Evolutionary conservation across 148 eudicot genomes (phyloP), one percentile per base, ranked within the genome.

Genomic region (Hydrangea macrophylla): DNA sequence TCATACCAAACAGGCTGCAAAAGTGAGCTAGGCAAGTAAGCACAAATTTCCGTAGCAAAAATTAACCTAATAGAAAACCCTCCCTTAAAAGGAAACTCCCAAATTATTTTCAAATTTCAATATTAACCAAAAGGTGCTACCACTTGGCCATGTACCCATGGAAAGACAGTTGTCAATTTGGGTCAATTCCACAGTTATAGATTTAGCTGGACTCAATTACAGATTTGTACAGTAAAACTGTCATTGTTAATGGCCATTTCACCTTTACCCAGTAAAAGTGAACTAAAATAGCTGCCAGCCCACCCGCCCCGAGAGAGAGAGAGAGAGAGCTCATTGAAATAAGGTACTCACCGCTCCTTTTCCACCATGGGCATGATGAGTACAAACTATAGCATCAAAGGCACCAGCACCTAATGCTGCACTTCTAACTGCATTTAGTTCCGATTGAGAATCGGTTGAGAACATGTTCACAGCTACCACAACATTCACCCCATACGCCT

Each of bases 351-450:
- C 99, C 84, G 99, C 97, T 84, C 99, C 99, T 84, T 89, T 95
- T 71, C 99, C 99, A 60, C 97, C 99, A 74, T 95, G 96, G 48
- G 99, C 97, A 70, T 95, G 99, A 80, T 95, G 97, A 64, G 84
- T 85, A 77, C 99, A 95, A 65, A 95, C 83, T 12, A 95, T 97
- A 26, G 99, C 96, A 80, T 95, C 99, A 80, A 91, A 95, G 30
- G 99, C 99, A 64, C 99, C 99, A 55, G 97, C 97, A 62, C 82
- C 85, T 55, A 87, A 35, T 44, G 99, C 84, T 24, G 87, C 87
- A 65, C 58, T 85, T 75, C 79, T 89, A 42, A 95, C 97, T 6
- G 93, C 97, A 77, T 83, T 84, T 31, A 95, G 78, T 73, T 95
- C 99, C 10, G 99, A 86, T 55, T 91, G 90, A 0, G 97, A 78